Conservation (phyloP, 257 asterid species). For the Salvia miltiorrhiza region DNA sequence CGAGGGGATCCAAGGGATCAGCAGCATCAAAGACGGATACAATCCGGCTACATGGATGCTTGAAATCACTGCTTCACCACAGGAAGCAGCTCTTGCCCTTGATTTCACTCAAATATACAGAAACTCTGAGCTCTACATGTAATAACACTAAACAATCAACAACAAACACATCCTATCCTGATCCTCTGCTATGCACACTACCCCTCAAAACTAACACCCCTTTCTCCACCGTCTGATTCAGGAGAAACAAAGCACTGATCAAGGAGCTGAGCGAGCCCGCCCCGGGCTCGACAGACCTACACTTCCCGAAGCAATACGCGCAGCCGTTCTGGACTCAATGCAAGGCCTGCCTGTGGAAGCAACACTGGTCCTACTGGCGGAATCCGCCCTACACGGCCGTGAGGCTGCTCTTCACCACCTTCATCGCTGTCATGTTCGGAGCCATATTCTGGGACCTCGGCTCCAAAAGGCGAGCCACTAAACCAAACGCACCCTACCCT, state of each 20-base stretch:
- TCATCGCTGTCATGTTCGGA: slow-evolving; percentile 70
- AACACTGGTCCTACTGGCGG: slow-evolving; percentile 73
- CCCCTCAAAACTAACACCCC: no score
- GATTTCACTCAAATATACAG: slow-evolving; percentile 53
- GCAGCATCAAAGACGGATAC: slow-evolving; percentile 55
- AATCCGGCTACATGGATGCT: slow-evolving; percentile 99
- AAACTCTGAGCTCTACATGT: slow-evolving; percentile 59
- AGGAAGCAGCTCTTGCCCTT: slow-evolving; percentile 54
- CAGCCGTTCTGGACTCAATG: slow-evolving; percentile 66
- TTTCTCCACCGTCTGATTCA: slow-evolving; percentile 21
- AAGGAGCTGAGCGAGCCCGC: slow-evolving; percentile 54
- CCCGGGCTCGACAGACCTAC: slow-evolving; percentile 51
- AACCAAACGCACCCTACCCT: not conserved
- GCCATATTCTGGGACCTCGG: slow-evolving; percentile 81
- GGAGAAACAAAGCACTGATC: slow-evolving; percentile 71
- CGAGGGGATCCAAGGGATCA: slow-evolving; percentile 59
- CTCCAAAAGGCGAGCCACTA: slow-evolving; percentile 43
- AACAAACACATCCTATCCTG: no score
- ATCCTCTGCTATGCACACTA: no score
- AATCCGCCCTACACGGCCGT: slow-evolving; percentile 82
- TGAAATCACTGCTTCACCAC: slow-evolving; percentile 57
- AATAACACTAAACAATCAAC: slow-evolving; percentile 15
- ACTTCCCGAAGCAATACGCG: slow-evolving; percentile 54
- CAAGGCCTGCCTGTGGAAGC: slow-evolving; percentile 84
- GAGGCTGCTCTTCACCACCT: slow-evolving; percentile 59